Base-by-base conservation (phyloP, 305 asterid species). In the Fraxinus nigra region DNA sequence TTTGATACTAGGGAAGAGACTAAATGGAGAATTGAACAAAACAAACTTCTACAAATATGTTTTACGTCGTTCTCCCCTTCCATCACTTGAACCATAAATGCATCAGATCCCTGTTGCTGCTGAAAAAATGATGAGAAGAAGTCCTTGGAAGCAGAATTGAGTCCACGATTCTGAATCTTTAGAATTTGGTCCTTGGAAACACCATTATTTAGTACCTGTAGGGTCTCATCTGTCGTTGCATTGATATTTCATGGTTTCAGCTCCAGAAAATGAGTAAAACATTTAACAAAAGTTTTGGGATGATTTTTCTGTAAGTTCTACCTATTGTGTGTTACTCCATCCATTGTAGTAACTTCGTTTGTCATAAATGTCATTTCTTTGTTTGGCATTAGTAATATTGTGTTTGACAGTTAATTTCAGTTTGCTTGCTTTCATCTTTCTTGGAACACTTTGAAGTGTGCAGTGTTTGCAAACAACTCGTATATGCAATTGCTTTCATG, bases 401-500 rank as follows among this genome's bases (percentile, higher is more conserved):
- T 10, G 72, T 63, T 63, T 43, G n/a, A 24, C 34, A 24, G 72
- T 59, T 70, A 43, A 70, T 70, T 30, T 30, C 20, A 5, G 1
- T 30, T 73, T 40, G 76, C 32, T 84, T 35, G 77, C 30, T 69
- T 72, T 33, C 30, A 22, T 78, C 14, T 70, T 46, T 76, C 61
- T 54, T 14, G 34, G 38, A 13, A 14, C 11, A 2, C 20, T 67
- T 40, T 22, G 9, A 26, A 33, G 79, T 43, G 38, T 16, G 46
- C 43, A 34, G 18, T 40, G 46, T 70, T 40, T 4, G 32, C 40
- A 24, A 67, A 75, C 65, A 54, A 54, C 76, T 46, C 61, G 7
- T 10, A 33, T 43, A 40, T 3, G 16, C 38, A 20, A 70, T 80
- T 79, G 69, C 61, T 34, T 33, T 76, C 20, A 83, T 79, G 32